phyloP scores from a whole-genome alignment of 108 stramenopile species.

The Fistulifera pelliculosa region DNA sequence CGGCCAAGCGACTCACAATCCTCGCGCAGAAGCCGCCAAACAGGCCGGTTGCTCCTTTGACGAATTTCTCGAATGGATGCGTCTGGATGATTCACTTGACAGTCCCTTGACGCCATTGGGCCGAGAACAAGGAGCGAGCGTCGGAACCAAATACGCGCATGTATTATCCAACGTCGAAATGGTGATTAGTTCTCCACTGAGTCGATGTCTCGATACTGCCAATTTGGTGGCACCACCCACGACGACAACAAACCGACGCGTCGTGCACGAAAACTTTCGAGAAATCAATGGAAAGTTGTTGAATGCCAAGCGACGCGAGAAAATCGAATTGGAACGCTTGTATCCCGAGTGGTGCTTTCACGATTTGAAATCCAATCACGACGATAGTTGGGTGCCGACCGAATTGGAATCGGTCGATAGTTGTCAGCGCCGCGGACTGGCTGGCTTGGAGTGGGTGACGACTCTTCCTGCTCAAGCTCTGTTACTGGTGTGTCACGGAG shows the following conservation, averaged over 20 bases:
- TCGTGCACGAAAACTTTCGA: conserved; percentile 55
- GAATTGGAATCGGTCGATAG: conserved; percentile 43
- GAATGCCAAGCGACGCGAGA: conserved; percentile 19
- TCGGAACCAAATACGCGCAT: conserved; percentile 22
- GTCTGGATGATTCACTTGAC: conserved; percentile 62
- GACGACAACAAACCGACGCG: conserved; percentile 9
- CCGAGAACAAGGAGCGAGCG: conserved; percentile 33
- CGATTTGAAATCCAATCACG: conserved; percentile 15
- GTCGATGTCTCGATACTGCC: conserved; percentile 33
- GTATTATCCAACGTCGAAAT: conserved; percentile 12
- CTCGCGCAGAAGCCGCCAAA: conserved; percentile 59
- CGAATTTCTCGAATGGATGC: conserved; percentile 57
- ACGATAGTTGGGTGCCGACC: conserved; percentile 45
- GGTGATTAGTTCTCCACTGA: conserved; percentile 31
- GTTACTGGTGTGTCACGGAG: conserved; percentile 59
- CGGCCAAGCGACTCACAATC: conserved; percentile 77
- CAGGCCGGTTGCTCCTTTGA: conserved; percentile 56
- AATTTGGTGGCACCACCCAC: conserved; percentile 28
- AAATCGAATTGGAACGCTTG: conserved; percentile 6
- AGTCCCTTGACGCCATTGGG: conserved; percentile 52
- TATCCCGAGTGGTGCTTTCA: conserved; percentile 67
- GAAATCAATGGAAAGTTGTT: conserved; percentile 71
- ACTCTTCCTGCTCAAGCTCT: conserved; percentile 40
- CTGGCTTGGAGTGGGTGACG: conserved; percentile 46
- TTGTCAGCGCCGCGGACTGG: conserved; percentile 63